Evolutionary conservation across 495 filamentous ascomycete species (phyloP).

Genomic region (Aspergillus asperescens): DNA sequence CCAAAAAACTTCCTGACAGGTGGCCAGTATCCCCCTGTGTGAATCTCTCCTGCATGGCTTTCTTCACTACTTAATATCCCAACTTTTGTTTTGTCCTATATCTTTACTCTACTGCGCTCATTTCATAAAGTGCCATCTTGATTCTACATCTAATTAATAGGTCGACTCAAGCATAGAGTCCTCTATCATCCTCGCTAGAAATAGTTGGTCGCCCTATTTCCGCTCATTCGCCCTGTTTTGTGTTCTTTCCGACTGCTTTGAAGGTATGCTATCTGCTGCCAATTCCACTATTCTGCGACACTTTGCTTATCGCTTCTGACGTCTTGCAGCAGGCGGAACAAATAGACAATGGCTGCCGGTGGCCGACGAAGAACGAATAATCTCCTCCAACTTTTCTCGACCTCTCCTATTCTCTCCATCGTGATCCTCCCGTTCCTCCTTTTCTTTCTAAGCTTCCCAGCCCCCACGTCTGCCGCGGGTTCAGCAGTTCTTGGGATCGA

Average conservation of each 20-base stretch:
- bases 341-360: slow-evolving; percentile 46
- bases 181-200: neutral
- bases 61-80: slow-evolving; percentile 12
- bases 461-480: slow-evolving; percentile 53
- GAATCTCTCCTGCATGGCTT: slow-evolving; percentile 21
- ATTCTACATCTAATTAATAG: slow-evolving; percentile 5
- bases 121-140: neutral
- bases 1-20: slow-evolving; percentile 33
- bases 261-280: neutral
- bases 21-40: slow-evolving; percentile 28
- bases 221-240: neutral
- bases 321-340: slow-evolving; percentile 21
- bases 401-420: slow-evolving; percentile 36
- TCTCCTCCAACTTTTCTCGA: slow-evolving; percentile 14
- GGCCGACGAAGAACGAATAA: slow-evolving; percentile 39
- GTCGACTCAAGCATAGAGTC: neutral
- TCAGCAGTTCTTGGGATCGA: slow-evolving; percentile 87
- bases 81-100: neutral
- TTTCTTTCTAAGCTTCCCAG: slow-evolving; percentile 53
- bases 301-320: slow-evolving; percentile 12
- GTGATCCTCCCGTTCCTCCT: slow-evolving; percentile 42
- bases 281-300: neutral
- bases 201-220: neutral
- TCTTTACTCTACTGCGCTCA: neutral
- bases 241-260: slow-evolving; percentile 1